phyloP scores from a whole-genome alignment of 2,329 filamentous ascomycete genomes.

The Sporothrix luriei region DNA sequence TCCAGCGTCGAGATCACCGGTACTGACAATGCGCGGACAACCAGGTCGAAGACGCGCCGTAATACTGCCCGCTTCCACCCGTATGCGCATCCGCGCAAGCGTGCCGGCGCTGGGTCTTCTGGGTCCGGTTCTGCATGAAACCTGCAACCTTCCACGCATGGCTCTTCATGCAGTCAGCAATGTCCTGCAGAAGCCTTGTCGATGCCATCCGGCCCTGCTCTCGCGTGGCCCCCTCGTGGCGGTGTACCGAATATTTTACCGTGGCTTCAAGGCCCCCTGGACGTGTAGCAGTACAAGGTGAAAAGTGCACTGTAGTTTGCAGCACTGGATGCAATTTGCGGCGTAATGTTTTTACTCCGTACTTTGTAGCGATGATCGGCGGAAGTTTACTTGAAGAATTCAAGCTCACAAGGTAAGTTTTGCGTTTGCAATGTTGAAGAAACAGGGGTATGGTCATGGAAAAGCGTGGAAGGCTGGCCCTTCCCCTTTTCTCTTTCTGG shows the following conservation, averaged over 20 bases:
- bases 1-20: neutral
- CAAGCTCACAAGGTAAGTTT: conserved; percentile 1
- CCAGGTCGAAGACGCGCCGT: neutral
- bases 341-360: neutral
- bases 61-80: neutral
- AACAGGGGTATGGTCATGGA: neutral
- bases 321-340: conserved; percentile 10
- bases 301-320: neutral
- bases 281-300: neutral
- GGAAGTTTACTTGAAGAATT: neutral
- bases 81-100: neutral
- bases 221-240: conserved; percentile 15
- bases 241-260: neutral
- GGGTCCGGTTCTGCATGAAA: neutral
- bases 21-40: neutral
- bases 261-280: neutral
- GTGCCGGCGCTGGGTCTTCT: neutral
- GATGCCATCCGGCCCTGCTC: neutral
- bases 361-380: conserved; percentile 8
- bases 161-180: neutral
- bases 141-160: neutral
- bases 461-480: neutral
- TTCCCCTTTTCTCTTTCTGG: neutral
- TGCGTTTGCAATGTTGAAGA: neutral
- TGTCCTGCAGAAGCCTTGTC: neutral